phyloP scores from a whole-genome alignment of 192 early-diverging fungal species.

The Coemansia sp. region DNA sequence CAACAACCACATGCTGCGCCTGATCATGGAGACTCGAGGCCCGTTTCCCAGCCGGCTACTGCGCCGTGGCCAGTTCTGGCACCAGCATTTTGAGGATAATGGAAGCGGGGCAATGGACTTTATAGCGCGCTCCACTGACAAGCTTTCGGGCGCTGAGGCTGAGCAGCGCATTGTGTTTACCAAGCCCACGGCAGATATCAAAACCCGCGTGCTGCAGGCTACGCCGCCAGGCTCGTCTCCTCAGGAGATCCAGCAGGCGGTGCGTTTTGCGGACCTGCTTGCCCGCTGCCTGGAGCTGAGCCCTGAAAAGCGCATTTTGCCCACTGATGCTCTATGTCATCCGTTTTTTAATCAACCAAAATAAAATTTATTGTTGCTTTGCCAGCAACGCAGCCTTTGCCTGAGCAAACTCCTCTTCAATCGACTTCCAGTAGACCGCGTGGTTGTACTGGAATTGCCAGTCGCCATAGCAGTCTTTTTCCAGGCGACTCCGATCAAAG shows the following conservation, averaged over 20 bases:
- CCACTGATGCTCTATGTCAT: conserved; percentile 81
- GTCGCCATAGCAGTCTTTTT: conserved; percentile 71
- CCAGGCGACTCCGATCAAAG: conserved; percentile 51
- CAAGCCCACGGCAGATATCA: conserved; percentile 71
- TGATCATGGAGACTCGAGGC: conserved; percentile 93
- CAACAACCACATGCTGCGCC: conserved; percentile 95
- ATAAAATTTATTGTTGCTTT: conserved; percentile 6
- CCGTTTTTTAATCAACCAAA: conserved; percentile 63
- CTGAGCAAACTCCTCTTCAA: conserved; percentile 47
- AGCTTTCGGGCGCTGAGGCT: conserved; percentile 66
- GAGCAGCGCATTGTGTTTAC: conserved; percentile 63
- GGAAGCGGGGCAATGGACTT: conserved; percentile 46
- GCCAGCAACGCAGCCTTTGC: conserved; percentile 22
- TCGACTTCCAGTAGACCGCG: conserved; percentile 64
- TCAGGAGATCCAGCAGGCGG: conserved; percentile 52
- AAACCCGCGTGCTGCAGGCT: conserved; percentile 60
- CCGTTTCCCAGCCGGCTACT: conserved; percentile 81
- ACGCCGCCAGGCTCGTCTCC: conserved; percentile 41
- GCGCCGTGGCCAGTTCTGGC: conserved; percentile 75
- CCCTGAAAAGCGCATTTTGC: conserved; percentile 87
- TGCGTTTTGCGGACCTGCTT: conserved; percentile 77
- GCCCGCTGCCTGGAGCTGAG: conserved; percentile 79
- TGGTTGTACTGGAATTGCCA: conserved; percentile 68
- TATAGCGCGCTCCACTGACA: conserved; percentile 43
- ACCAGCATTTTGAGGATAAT: conserved; percentile 86